Evolutionary conservation across 2,329 filamentous ascomycete species (phyloP).

Genomic region (Teratosphaeria gauchensis): DNA sequence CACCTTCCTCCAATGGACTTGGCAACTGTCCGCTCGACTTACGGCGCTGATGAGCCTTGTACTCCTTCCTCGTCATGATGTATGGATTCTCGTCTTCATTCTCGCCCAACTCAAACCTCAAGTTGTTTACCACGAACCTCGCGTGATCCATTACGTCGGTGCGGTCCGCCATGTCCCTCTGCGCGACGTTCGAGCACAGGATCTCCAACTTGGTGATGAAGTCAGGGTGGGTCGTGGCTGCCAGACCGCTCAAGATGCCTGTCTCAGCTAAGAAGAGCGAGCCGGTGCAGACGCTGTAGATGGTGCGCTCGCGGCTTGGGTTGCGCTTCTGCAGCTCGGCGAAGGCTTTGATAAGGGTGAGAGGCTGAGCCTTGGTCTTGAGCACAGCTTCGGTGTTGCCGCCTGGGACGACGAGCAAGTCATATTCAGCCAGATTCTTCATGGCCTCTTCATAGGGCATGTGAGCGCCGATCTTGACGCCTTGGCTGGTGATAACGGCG

Average conservation of each 20-base stretch:
- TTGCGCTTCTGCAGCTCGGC: conserved; percentile 72
- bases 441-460: conserved; percentile 71
- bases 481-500: conserved; percentile 47
- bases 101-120: conserved; percentile 70
- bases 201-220: conserved; percentile 72
- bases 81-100: conserved; percentile 77
- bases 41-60: conserved; percentile 39
- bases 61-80: conserved; percentile 58
- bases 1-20: conserved; percentile 21
- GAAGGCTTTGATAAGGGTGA: conserved; percentile 65
- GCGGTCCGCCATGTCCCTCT: conserved; percentile 61
- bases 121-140: conserved; percentile 84
- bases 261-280: conserved; percentile 66
- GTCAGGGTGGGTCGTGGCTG: conserved; percentile 75
- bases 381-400: conserved; percentile 56
- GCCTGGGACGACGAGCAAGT: conserved; percentile 69
- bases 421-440: conserved; percentile 62
- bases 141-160: conserved; percentile 70
- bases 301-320: conserved; percentile 67
- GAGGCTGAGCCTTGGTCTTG: conserved; percentile 57
- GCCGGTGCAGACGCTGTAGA: conserved; percentile 72
- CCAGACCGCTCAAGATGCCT: conserved; percentile 68
- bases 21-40: conserved; percentile 33
- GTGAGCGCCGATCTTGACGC: conserved; percentile 62
- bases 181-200: conserved; percentile 63